Evolutionary conservation across 345 rosid species (phyloP), one percentile per base, ranked within the genome.

Genomic region (Salix dunnii): DNA sequence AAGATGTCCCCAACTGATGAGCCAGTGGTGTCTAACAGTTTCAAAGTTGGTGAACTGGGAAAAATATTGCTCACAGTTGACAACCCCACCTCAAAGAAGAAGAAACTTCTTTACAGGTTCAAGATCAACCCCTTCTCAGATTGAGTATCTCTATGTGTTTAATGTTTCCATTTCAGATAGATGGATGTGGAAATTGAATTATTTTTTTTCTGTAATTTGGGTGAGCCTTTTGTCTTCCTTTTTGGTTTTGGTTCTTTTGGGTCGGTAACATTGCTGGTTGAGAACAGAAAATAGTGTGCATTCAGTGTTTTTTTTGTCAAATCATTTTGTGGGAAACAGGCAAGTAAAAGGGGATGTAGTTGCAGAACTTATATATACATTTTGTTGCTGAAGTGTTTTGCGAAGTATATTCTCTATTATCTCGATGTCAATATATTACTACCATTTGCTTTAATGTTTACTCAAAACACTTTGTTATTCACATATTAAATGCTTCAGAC

Each of bases 31-130:
- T 85, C 80, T 3, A 89, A 87, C 49, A 88, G 85, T 79, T 96
- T 90, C 88, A 92, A 90, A 76, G 97, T 91, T 27, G 42, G 79
- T 5, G 96, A 90, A 42, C 82, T 90, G 58, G 99, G 98, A 1
- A 91, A 91, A 80, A 79, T 96, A 68, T 80, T 91, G 82, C 92
- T 91, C 25, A 89, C 91, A 2, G 72, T 96, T 18, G 93, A 96
- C 87, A 96, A 96, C 76, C 88, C 93, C 68, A 88, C 90, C 55
- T 84, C 96, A n/a, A 91, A 91, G 85, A 96, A 89, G 91, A 93
- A 95, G 92, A 91, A 87, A 80, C 90, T 96, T 67, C 86, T 96
- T 70, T 93, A 96, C 91, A 87, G 98, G 97, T 90, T 91, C 88
- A 91, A 86, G 81, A 85, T 89, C 62, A 83, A 90, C 76, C 87